These are phyloP conservation scores for Leucaena leucocephala DNA, from an alignment of 306 rosid genomes.

Conservation along the genomic window DNA sequence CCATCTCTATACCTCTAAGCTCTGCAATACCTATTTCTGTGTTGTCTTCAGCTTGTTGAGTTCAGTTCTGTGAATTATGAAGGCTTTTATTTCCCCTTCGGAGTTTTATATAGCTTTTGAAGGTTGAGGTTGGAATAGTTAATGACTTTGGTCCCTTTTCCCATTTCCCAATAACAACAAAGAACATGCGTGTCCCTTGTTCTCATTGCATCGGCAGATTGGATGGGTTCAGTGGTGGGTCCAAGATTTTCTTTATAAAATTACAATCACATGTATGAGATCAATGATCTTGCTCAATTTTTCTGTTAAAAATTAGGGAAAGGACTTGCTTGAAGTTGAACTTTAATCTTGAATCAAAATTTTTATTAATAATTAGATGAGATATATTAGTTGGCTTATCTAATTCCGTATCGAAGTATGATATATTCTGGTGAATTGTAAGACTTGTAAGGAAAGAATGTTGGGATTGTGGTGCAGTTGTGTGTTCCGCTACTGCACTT, in stretches of 20 bases:
- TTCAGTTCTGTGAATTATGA: conserved; percentile 15
- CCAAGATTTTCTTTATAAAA: neutral
- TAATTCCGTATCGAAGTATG: neutral
- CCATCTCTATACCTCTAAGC: conserved; percentile 47
- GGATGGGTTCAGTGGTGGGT: neutral
- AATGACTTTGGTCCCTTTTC: neutral
- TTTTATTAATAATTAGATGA: neutral
- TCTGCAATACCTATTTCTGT: conserved; percentile 4
- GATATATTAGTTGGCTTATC: neutral
- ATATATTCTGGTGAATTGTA: neutral
- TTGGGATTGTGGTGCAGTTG: conserved; percentile 29
- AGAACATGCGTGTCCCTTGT: conserved; percentile 1
- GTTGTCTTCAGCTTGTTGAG: neutral
- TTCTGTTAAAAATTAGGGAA: neutral
- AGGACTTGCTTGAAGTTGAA: neutral
- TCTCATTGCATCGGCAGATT: neutral
- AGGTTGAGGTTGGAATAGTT: conserved; percentile 4
- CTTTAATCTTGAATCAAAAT: neutral
- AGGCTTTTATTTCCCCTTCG: neutral
- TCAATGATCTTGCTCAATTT: neutral
- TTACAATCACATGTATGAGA: neutral
- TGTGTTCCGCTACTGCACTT: conserved; percentile 38
- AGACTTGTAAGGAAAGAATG: conserved; percentile 60
- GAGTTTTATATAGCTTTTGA: conserved; percentile 51
- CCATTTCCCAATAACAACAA: neutral